Percentiles rank a stretch among this genome's conserved stretches.
Conservation (phyloP, 495 filamentous ascomycete species). For the Penicillium soppii region DNA sequence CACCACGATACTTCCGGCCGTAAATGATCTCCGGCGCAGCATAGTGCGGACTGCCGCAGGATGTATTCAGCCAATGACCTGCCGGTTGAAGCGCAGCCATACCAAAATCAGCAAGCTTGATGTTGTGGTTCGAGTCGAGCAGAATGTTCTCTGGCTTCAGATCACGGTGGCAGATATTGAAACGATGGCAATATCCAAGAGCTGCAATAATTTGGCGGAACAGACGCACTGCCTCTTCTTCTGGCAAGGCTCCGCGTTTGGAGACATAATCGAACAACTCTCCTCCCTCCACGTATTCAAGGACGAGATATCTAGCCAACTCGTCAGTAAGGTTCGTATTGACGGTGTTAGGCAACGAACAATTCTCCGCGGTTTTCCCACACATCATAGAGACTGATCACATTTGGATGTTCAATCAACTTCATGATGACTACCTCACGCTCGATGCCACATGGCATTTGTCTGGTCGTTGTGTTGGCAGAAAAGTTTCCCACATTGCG, state of each 20-base stretch:
- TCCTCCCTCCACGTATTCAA: slow-evolving; percentile 91
- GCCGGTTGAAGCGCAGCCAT: slow-evolving; percentile 92
- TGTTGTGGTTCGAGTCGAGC: slow-evolving; percentile 63
- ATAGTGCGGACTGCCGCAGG: slow-evolving; percentile 96
- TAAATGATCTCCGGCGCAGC: slow-evolving; percentile 87
- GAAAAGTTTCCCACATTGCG: slow-evolving; percentile 45
- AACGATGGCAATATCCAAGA: slow-evolving; percentile 85
- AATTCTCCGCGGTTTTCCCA: slow-evolving; percentile 95
- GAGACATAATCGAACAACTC: slow-evolving; percentile 86
- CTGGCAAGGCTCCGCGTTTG: slow-evolving; percentile 61
- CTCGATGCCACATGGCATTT: slow-evolving; percentile 84
- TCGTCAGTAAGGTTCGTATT: slow-evolving; percentile 19
- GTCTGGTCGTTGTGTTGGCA: slow-evolving; percentile 44
- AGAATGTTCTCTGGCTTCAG: slow-evolving; percentile 98
- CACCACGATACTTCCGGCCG: slow-evolving; percentile 71
- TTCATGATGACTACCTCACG: slow-evolving; percentile 96
- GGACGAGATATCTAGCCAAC: slow-evolving; percentile 76
- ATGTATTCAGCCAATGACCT: slow-evolving; percentile 72
- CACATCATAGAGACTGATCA: slow-evolving; percentile 87
- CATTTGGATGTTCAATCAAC: slow-evolving; percentile 87
- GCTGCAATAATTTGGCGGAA: slow-evolving; percentile 95
- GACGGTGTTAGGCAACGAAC: slow-evolving; percentile 44
- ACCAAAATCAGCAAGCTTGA: slow-evolving; percentile 96
- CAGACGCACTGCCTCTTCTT: slow-evolving; percentile 76
- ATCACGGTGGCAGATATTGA: slow-evolving; percentile 94